Base-by-base conservation (phyloP, 1,284 basidiomycete species). In the Ustilago esculenta region DNA sequence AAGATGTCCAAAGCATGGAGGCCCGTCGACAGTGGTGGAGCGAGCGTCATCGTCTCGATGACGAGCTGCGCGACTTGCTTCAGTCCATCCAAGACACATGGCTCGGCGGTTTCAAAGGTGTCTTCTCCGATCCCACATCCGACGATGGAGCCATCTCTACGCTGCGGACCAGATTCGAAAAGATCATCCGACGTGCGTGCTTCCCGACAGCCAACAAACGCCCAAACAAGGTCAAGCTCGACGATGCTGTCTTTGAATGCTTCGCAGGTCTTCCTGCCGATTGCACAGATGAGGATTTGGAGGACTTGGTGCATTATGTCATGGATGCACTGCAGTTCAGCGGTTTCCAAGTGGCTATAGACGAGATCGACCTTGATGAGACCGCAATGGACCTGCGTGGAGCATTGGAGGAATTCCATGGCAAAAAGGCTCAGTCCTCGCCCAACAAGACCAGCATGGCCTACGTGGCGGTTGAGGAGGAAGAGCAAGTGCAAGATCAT, bases 261-360 rank as follows among this genome's bases (percentile, higher is more conserved):
- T 92, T 98, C 76, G 89, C 92, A 0, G 88, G 89, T 0, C 85
- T 98, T 1, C 88, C 90, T 0, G 88, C 88, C 68, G 92, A 91
- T 72, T 87, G 88, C 17, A 25, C 54, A 21, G 92, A 96, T 71
- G 95, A 98, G 79, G 95, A 98, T 76, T 85, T 98, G 14, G 94
- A 98, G 80, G 96, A 99, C 79, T 84, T 98, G 33, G 87, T 93
- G 7, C 96, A 95, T 83, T 98, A 96, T 83, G 87, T 96, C 20
- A 86, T 98, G 43, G 96, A 98, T 78, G 86, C 94, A 0, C 94
- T 94, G 81, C 94, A 96, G 76, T 91, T 95, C 82, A 89, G 93
- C 73, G 95, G 94, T 1, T 86, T 92, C 7, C 89, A 90, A 0
- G 88, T 98, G 18, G 92, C 92, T 0, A 88, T 91, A 27, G 91